Percentiles rank a stretch among this genome's conserved stretches.
These are phyloP conservation scores for Solanum chilense DNA, from an alignment of 257 asterid genomes.

Conservation along the genomic window DNA sequence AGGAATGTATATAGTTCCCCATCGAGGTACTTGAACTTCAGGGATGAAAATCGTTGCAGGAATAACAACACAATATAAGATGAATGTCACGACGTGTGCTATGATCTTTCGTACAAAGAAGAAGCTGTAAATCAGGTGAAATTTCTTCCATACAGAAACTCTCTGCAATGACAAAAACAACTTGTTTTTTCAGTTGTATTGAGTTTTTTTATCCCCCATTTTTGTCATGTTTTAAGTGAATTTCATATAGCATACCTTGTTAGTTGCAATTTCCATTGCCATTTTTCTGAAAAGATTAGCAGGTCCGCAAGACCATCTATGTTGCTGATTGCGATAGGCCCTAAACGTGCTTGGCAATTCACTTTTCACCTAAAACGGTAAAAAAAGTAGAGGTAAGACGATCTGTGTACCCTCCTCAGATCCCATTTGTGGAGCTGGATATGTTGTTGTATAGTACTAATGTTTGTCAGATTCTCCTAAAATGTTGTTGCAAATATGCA, in stretches of 20 bases:
- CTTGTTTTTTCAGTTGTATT: not conserved
- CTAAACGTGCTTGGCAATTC: constrained; percentile 91
- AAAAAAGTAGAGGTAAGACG: not conserved
- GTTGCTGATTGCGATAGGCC: constrained; percentile 86
- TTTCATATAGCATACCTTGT: constrained; percentile 35
- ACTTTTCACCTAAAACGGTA: constrained; percentile 55
- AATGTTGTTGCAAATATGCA: not conserved
- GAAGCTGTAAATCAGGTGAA: constrained; percentile 16
- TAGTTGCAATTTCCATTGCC: constrained; percentile 58
- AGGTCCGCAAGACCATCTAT: constrained; percentile 98
- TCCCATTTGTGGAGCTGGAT: not conserved
- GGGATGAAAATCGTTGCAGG: constrained; percentile 14
- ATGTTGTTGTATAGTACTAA: not conserved
- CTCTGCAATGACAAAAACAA: not conserved
- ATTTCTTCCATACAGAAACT: constrained; percentile 20
- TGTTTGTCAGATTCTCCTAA: not conserved
- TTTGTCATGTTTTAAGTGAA: not conserved
- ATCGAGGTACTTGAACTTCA: constrained; percentile 12
- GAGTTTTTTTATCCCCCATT: too few relatives aligned
- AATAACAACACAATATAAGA: constrained; percentile 13
- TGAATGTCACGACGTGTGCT: constrained; percentile 13
- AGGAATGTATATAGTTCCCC: constrained; percentile 18
- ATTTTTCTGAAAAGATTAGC: constrained; percentile 83
- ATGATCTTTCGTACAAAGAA: constrained; percentile 17
- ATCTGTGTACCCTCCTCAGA: not conserved